A percentile compares a stretch with the other conserved stretches of the same genome.
phyloP scores from a whole-genome alignment of 371 early-diverging fungal species.

The Cladochytrium tenue region DNA sequence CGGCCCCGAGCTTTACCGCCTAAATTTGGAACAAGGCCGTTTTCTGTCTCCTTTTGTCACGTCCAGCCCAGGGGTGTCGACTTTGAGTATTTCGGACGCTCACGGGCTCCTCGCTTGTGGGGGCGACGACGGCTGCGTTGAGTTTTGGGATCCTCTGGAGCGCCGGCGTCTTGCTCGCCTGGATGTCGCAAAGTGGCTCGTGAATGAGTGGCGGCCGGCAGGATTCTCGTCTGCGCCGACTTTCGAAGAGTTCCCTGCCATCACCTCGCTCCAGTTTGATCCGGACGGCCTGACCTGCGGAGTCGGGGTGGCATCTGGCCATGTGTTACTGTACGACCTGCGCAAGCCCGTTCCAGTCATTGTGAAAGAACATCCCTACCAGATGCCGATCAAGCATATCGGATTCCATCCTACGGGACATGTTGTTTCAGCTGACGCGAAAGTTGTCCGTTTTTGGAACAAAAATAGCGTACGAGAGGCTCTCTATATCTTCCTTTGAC shows the following conservation, averaged over 20 bases:
- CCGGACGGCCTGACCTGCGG: constrained; percentile 87
- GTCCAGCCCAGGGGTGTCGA: constrained; percentile 79
- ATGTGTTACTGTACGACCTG: constrained; percentile 92
- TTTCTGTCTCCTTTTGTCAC: constrained; percentile 85
- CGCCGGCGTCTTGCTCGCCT: constrained; percentile 69
- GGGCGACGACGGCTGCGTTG: constrained; percentile 82
- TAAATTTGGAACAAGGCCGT: constrained; percentile 94
- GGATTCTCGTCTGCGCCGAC: not conserved
- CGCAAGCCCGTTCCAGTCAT: constrained; percentile 80
- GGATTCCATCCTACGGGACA: constrained; percentile 78
- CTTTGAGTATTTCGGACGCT: constrained; percentile 74
- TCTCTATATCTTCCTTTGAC: not conserved
- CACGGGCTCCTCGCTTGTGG: constrained; percentile 92
- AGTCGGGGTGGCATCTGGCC: constrained; percentile 90
- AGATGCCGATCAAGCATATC: constrained; percentile 90
- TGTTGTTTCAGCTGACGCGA: constrained; percentile 85
- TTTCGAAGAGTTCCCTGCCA: constrained; percentile 44
- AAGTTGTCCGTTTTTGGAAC: constrained; percentile 93
- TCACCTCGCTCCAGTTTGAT: constrained; percentile 79
- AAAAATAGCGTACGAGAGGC: constrained; percentile 51
- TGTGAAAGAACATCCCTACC: constrained; percentile 95
- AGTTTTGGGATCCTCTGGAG: constrained; percentile 93
- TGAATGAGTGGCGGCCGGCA: constrained; percentile 23
- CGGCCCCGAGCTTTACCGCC: constrained; percentile 81
- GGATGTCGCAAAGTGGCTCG: constrained; percentile 56